Evolutionary conservation across 441 rosid genomes (phyloP).

Genomic region (Mallotus japonicus): DNA sequence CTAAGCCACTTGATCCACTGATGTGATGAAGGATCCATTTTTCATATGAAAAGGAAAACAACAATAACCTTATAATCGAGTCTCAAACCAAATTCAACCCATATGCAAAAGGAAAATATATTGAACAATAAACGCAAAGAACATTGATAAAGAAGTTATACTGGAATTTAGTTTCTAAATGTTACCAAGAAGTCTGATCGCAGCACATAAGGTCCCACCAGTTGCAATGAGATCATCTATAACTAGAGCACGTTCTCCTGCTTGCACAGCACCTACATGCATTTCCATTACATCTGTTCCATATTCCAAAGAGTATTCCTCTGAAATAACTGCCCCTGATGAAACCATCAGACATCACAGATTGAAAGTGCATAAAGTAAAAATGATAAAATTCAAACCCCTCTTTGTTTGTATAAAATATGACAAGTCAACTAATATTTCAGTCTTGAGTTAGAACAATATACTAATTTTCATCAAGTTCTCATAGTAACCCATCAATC

Average conservation of each 20-base stretch:
- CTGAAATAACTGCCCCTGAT: constrained; percentile 79
- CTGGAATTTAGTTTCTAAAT: constrained; percentile 9
- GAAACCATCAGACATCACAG: constrained; percentile 15
- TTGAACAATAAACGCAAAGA: constrained; percentile 1
- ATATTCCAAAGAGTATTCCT: constrained; percentile 89
- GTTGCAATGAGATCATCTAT: constrained; percentile 95
- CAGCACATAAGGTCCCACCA: constrained; percentile 90
- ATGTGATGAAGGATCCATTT: background rate
- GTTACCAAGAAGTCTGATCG: constrained; percentile 86
- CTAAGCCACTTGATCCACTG: too few relatives aligned
- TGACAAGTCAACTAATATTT: too few relatives aligned
- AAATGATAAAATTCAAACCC: background rate
- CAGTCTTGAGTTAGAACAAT: background rate
- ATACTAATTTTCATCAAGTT: constrained; percentile 3
- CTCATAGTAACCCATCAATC: background rate
- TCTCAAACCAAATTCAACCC: background rate
- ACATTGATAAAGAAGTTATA: background rate
- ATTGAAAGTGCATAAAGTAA: constrained; percentile 11
- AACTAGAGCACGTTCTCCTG: constrained; percentile 77
- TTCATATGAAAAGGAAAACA: background rate
- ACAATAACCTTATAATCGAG: background rate
- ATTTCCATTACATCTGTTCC: constrained; percentile 90
- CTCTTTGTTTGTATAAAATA: too few relatives aligned
- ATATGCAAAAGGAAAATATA: background rate
- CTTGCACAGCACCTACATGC: constrained; percentile 94